Base-by-base conservation (phyloP, 2,329 filamentous ascomycete genomes). In the Colletotrichum magnum region DNA sequence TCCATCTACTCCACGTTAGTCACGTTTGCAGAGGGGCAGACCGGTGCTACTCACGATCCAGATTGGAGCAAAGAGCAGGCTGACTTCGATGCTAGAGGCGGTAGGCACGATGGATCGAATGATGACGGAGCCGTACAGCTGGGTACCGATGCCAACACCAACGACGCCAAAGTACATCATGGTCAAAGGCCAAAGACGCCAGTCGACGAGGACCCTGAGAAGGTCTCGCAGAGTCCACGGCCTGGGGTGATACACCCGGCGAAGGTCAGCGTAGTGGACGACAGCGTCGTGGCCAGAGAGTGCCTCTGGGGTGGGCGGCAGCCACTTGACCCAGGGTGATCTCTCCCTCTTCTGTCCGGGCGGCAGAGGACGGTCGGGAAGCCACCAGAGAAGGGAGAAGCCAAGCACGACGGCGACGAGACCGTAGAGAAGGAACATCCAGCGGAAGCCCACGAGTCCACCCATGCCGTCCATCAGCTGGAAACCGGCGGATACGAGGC, bases 161-260 rank as follows among this genome's bases (percentile, higher is more conserved):
- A 97, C 94, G 3, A 97, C 94, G 21, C 94, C 94, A 81, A 97
- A 97, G 81, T 97, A 97, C 94, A 97, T 97, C 61, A 97, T 77
- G 1, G 92, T 87, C 73, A 97, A 81, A 1, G 94, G 94, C 92
- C 94, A 97, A 18, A 97, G 85, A 3, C 94, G 89, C 94, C 94
- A 97, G 80, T 97, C 94, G 43, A 93, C 85, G 36, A 97, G 82
- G 1, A 97, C 93, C 26, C 84, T 82, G 26, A 84, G 83, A 1
- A 97, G 84, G 73, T 97, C 94, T 62, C 83, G 88, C 70, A 93
- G 73, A 1, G 85, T 90, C 94, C 94, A 97, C 4, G 89, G 85
- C 1, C 89, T 86, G 15, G 89, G 84, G 74, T 94, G 91, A 78
- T 97, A 97, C 0, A 96, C 94, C 62, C 93, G 88, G 58, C 87